Conservation (phyloP, 257 asterid genomes). For the Handroanthus guayacan region DNA sequence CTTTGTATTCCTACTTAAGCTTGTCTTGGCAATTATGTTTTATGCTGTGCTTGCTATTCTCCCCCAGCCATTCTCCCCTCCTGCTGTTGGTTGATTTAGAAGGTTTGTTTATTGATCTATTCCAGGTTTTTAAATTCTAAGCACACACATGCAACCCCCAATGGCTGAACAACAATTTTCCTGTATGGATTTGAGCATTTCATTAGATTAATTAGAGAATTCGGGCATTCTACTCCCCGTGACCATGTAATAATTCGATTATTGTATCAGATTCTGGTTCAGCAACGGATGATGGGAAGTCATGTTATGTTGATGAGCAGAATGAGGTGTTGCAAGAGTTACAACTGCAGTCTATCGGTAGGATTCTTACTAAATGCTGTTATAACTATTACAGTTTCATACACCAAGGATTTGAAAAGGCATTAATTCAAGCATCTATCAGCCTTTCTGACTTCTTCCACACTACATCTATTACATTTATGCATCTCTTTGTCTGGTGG, state of each 20-base stretch:
- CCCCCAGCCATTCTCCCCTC: not conserved
- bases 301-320: slow-evolving; percentile 57
- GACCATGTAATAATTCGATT: slow-evolving; percentile 1
- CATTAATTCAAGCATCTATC: not conserved
- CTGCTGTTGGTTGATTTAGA: not conserved
- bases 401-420: slow-evolving; percentile 4
- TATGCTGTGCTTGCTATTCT: not conserved
- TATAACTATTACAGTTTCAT: not conserved
- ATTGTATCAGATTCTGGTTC: slow-evolving; percentile 51
- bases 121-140: not conserved
- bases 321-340: slow-evolving; percentile 63
- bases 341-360: slow-evolving; percentile 76
- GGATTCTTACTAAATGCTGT: slow-evolving; percentile 28
- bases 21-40: not conserved
- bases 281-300: slow-evolving; percentile 47
- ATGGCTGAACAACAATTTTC: not conserved
- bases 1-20: not conserved
- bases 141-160: not conserved
- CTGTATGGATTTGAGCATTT: slow-evolving; percentile 15
- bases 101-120: not conserved
- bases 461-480: not conserved
- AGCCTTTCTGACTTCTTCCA: not conserved
- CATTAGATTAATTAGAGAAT: not conserved
- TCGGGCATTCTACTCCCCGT: not conserved
- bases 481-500: slow-evolving; percentile 11